These are phyloP conservation scores for Penicillium rolfsii DNA, from an alignment of 2,329 filamentous ascomycete genomes.

Conservation along the genomic window DNA sequence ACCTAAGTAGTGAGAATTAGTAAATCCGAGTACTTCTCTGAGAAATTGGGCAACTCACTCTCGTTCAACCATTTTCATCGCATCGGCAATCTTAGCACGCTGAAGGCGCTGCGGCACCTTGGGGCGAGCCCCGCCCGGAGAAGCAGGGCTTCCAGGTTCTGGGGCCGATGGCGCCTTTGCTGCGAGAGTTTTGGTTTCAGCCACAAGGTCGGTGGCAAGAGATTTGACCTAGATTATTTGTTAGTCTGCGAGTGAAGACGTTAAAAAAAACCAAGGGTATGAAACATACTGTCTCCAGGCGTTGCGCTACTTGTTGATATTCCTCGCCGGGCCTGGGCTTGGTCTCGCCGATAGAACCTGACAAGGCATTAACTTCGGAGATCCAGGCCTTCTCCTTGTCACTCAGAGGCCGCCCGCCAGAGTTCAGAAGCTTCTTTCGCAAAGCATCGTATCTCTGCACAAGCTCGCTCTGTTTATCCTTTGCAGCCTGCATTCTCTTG, in stretches of 20 bases:
- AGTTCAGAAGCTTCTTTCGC: slow-evolving; percentile 47
- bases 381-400: slow-evolving; percentile 53
- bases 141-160: slow-evolving; percentile 36
- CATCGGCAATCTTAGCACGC: slow-evolving; percentile 51
- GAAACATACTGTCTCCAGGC: slow-evolving; percentile 46
- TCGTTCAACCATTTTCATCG: slow-evolving; percentile 55
- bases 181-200: slow-evolving; percentile 41
- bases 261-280: background rate
- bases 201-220: slow-evolving; percentile 42
- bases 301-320: slow-evolving; percentile 34
- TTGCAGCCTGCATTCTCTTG: slow-evolving; percentile 46
- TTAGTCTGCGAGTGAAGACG: slow-evolving; percentile 17
- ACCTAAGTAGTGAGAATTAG: slow-evolving; percentile 33
- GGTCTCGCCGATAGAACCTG: slow-evolving; percentile 39
- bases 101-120: slow-evolving; percentile 49
- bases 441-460: slow-evolving; percentile 49
- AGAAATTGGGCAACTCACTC: slow-evolving; percentile 40
- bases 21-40: background rate
- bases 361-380: slow-evolving; percentile 47
- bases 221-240: slow-evolving; percentile 42
- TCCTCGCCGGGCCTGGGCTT: slow-evolving; percentile 28
- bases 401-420: slow-evolving; percentile 50
- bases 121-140: slow-evolving; percentile 34
- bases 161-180: slow-evolving; percentile 32
- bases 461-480: slow-evolving; percentile 46